These are phyloP conservation scores for Leccinum longicurvipes DNA, from an alignment of 768 basidiomycete genomes.

Conservation along the genomic window DNA sequence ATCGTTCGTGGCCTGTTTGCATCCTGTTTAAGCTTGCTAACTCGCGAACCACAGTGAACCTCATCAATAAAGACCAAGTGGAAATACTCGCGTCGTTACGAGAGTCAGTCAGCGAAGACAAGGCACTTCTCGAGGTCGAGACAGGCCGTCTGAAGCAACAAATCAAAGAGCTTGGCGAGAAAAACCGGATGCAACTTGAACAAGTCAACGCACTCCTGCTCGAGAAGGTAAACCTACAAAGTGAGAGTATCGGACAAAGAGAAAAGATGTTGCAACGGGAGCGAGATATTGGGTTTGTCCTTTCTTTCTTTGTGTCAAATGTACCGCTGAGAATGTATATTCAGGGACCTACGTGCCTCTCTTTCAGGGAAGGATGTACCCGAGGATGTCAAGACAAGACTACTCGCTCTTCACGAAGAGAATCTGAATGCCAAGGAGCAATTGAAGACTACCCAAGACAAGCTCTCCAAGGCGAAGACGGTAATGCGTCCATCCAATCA, in stretches of 20 bases:
- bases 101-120: conserved; percentile 88
- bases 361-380: conserved; percentile 77
- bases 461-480: conserved; percentile 74
- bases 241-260: conserved; percentile 84
- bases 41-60: conserved; percentile 53
- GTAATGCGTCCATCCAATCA: conserved; percentile 35
- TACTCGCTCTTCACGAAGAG: conserved; percentile 77
- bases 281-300: conserved; percentile 72
- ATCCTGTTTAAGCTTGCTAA: conserved; percentile 1
- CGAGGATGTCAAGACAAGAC: conserved; percentile 73
- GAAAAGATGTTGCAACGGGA: conserved; percentile 86
- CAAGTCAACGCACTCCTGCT: conserved; percentile 81
- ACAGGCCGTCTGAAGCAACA: conserved; percentile 60
- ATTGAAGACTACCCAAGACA: conserved; percentile 66
- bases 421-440: conserved; percentile 69
- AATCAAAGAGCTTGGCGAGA: conserved; percentile 71
- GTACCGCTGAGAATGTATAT: neutral
- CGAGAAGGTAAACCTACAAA: conserved; percentile 89
- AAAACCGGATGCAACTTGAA: conserved; percentile 88
- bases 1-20: conserved; percentile 50
- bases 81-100: conserved; percentile 84
- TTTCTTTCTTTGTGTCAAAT: neutral
- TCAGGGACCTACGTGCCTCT: conserved; percentile 73
- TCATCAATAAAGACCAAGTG: conserved; percentile 91
- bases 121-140: conserved; percentile 68